Base-by-base conservation (phyloP, 441 rosid species). In the Euphorbia corollata region DNA sequence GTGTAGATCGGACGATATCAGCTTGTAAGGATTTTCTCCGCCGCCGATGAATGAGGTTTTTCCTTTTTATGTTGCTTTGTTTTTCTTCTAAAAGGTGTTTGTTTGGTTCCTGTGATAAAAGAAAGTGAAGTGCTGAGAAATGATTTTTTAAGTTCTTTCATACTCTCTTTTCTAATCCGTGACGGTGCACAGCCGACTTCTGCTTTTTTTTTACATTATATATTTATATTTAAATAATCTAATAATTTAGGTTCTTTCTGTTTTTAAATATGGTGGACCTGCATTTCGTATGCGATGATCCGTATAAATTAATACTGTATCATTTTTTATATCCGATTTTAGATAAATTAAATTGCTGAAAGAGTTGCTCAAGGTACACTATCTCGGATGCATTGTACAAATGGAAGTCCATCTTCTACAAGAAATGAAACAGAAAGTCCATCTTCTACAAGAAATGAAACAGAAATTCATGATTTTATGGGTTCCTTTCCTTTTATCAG, bases 61-160 rank as follows among this genome's bases (percentile, higher is more conserved):
- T 54, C 59, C 10, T 61, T 43, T 65, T 18, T 20, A 1, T 12
- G 11, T 8, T 45, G 16, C 30, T 38, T 19, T 75, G 43, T 36
- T 12, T 8, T 58, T 30, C 18, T 63, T 11, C 10, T 34, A 2
- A 24, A 54, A 60, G 5, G 41, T 57, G 56, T 19, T 39, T 77
- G 82, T 72, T 79, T 78, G 82, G 63, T 56, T 75, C 36, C 58
- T 45, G 67, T 27, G 41, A 73, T 78, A 77, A 77, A 78, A 43
- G 22, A 24, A 56, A 4, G 7, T 20, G 34, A 9, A 23, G 59
- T 24, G 32, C 13, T 54, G 13, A 12, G n/a, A 48, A 71, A 36
- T n/a, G 59, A 19, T 30, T 30, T 38, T 67, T 18, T 41, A 32
- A 19, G 53, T 8, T 53, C 9, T 59, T 22, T 39, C 5, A 2